Conservation (phyloP, 108 stramenopile species). For the Schizochytrium sp. region DNA sequence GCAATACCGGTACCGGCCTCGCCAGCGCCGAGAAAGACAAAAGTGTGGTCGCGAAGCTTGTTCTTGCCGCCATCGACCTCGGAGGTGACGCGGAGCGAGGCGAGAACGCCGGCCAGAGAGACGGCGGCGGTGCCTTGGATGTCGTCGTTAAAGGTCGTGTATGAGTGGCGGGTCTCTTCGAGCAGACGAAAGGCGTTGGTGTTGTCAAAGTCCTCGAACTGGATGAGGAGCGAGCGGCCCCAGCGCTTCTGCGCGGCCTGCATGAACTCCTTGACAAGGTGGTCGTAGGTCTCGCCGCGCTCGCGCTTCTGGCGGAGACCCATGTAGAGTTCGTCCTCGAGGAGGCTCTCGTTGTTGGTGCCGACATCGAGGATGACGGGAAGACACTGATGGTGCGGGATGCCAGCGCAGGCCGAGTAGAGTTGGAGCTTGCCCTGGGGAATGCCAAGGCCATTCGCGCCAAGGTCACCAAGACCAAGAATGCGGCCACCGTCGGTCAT, state of each 20-base stretch:
- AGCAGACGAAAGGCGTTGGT: slow-evolving; percentile 65
- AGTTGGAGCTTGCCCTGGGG: slow-evolving; percentile 82
- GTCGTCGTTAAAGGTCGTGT: slow-evolving; percentile 96
- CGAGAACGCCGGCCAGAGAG: slow-evolving; percentile 68
- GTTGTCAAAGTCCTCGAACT: slow-evolving; percentile 96
- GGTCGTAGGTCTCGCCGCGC: slow-evolving; percentile 64
- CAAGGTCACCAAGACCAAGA: slow-evolving; percentile 90
- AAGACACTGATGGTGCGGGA: slow-evolving; percentile 86
- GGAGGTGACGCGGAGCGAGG: slow-evolving; percentile 66
- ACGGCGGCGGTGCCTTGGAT: slow-evolving; percentile 93
- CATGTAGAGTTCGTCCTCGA: slow-evolving; percentile 78
- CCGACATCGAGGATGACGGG: slow-evolving; percentile 92
- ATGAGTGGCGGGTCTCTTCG: slow-evolving; percentile 73
- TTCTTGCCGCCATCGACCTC: slow-evolving; percentile 37
- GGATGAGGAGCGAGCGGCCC: slow-evolving; percentile 70
- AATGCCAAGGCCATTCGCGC: slow-evolving; percentile 92
- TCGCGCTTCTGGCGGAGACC: slow-evolving; percentile 72
- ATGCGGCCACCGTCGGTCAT: slow-evolving; percentile 93
- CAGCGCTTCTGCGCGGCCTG: slow-evolving; percentile 80
- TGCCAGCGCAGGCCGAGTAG: slow-evolving; percentile 95
- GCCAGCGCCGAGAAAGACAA: slow-evolving; percentile 81
- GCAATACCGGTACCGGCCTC: slow-evolving; percentile 86
- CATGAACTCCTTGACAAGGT: slow-evolving; percentile 93
- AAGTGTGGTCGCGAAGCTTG: slow-evolving; percentile 69
- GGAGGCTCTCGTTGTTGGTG: slow-evolving; percentile 85